Base-by-base conservation (phyloP, 805 yeast genomes). In the Cyberlindnera suaveolens region DNA sequence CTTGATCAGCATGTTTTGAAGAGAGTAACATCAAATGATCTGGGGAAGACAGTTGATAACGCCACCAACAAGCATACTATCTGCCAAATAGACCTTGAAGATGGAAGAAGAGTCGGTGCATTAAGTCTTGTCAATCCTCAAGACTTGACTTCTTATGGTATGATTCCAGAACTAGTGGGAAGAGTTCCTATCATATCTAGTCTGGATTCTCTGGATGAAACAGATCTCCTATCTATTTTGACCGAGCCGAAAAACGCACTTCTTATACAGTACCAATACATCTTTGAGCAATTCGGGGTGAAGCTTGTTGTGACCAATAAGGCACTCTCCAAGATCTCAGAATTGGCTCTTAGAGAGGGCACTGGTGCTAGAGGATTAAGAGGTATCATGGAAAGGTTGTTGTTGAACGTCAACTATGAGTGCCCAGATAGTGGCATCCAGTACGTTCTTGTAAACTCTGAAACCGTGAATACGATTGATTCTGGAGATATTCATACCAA, bases 361-460 rank as follows among this genome's bases (percentile, higher is more conserved):
- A 77, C 82, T 0, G 84, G 84, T 27, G 84, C 83, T 0, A 65
- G 84, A 52, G 83, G 83, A 0, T 54, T 78, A 26, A 63, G 80
- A 49, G 72, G 77, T 1, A 72, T 77, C 5, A 64, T 78, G 71
- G 82, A 77, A 45, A 67, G 74, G 42, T 45, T 77, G 15, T 53
- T 77, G 18, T 56, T 77, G 15, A 66, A 68, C 36, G 77, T 76
- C 5, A 78, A 77, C 53, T 78, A 71, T 54, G 82, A 77, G 38
- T 74, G 80, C 51, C 82, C 82, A 0, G 79, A 72, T n/a, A 72
- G 80, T 19, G 75, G 77, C 0, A 65, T 74, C 8, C 58, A 71
- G 17, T 75, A 67, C 54, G 81, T 77, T 1, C 56, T 78, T 9
- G 62, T 78, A 14, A 72, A 72, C 44, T 63, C 63, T 34, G 65